Evolutionary conservation across 352 stramenopile genomes (phyloP).

Genomic region (Phytopythium helicoides): DNA sequence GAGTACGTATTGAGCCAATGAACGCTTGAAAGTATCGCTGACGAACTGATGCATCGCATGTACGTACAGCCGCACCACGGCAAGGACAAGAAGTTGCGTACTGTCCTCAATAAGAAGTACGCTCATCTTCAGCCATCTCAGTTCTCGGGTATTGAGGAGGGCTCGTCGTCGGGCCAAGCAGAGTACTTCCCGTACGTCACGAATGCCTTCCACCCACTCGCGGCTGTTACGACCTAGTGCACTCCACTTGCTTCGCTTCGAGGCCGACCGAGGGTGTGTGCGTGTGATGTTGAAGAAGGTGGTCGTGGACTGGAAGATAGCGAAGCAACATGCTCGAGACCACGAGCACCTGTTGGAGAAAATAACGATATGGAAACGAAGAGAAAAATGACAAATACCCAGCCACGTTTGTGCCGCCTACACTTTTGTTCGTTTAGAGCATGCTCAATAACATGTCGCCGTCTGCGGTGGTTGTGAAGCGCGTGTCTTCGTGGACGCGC

Average conservation of each 20-base stretch:
- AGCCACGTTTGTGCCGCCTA: background rate
- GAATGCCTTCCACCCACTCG: conserved; percentile 73
- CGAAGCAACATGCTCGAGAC: too few species aligned
- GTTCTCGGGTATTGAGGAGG: conserved; percentile 78
- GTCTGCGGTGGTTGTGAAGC: conserved; percentile 12
- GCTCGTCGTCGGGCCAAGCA: conserved; percentile 44
- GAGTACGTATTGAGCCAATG: too few species aligned
- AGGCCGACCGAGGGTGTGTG: too few species aligned
- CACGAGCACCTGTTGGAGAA: background rate
- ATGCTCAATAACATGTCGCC: conserved; percentile 44
- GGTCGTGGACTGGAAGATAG: background rate
- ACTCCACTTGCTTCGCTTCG: background rate
- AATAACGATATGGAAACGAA: conserved; percentile 1
- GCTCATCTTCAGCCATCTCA: conserved; percentile 80
- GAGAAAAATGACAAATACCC: background rate
- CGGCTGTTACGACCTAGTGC: conserved; percentile 8
- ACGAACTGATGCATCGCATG: background rate
- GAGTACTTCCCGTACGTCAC: conserved; percentile 86
- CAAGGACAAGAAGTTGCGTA: conserved; percentile 83
- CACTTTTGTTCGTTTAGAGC: conserved; percentile 18
- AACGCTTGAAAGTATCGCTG: background rate
- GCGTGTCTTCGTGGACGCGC: conserved; percentile 41
- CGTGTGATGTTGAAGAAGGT: background rate
- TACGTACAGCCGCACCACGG: conserved; percentile 52
- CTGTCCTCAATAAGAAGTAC: conserved; percentile 83